These are phyloP conservation scores for Abortiporus biennis DNA, from an alignment of 1,284 basidiomycete genomes.

Conservation along the genomic window DNA sequence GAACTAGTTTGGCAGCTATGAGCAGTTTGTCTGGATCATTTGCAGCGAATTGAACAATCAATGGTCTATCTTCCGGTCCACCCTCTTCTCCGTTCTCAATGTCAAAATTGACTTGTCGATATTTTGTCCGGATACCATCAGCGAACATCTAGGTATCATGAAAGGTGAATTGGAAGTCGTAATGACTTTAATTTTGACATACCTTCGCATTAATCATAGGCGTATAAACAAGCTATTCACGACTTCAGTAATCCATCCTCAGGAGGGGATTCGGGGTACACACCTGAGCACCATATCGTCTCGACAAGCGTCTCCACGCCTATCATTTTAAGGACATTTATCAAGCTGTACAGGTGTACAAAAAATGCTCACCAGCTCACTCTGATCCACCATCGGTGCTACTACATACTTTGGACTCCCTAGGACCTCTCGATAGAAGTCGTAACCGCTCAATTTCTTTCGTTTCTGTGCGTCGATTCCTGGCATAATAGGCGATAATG, in stretches of 20 bases:
- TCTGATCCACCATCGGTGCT: constrained; percentile 98
- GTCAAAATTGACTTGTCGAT: constrained; percentile 67
- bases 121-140: constrained; percentile 43
- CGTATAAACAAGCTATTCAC: constrained; percentile 73
- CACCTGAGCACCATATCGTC: constrained; percentile 79
- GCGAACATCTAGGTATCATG: constrained; percentile 52
- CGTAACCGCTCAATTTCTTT: constrained; percentile 69
- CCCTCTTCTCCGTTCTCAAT: constrained; percentile 65
- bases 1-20: constrained; percentile 67
- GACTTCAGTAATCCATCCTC: neutral
- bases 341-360: neutral
- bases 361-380: constrained; percentile 71
- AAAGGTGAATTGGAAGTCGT: constrained; percentile 1
- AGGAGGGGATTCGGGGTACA: constrained; percentile 17
- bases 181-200: constrained; percentile 7
- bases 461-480: constrained; percentile 14
- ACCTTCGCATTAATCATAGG: constrained; percentile 98
- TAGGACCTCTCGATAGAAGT: constrained; percentile 74
- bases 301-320: constrained; percentile 90
- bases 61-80: constrained; percentile 66
- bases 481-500: constrained; percentile 14
- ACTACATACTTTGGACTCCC: constrained; percentile 86
- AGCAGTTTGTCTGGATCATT: constrained; percentile 83
- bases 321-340: constrained; percentile 22
- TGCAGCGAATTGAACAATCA: constrained; percentile 92